Evolutionary conservation across 768 basidiomycete species (phyloP), one percentile per base, ranked within the genome.

Genomic region (Boletus rufocinnamomeus): DNA sequence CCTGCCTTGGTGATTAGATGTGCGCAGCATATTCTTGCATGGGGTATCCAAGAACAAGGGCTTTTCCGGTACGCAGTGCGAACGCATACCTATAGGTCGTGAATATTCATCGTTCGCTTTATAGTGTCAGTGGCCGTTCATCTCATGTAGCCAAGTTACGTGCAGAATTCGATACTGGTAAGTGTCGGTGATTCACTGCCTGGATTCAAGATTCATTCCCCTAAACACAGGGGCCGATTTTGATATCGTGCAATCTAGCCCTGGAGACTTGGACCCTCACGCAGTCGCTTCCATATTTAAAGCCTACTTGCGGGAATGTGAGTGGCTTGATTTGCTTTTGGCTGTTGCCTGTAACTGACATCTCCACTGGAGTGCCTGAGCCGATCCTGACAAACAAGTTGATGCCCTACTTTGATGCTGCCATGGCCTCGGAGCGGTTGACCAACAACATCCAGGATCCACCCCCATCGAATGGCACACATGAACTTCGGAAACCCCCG

Each of bases 271-370:
- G 37, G 95, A 98, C 69, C 95, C 95, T 48, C 94, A 98, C 72
- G 92, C 93, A 1, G 95, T 98, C 8, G 87, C 95, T 21, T 91
- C 92, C 27, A 77, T 96, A 32, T 97, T 96, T 77, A 97, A 96
- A 73, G 88, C 92, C 1, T 98, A 86, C 71, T 78, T 98, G 44
- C 88, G 95, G 56, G 94, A 97, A 82, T 77, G 95, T 96, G 75
- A 78, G 95, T 81, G 46, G 10, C 48, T 50, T 54, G 32, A 16
- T 59, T 35, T 23, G 17, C 49, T 44, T 56, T 56, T 5, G 19
- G 49, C n/a, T 50, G 8, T n/a, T 41, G 34, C 43, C 16, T 50
- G 46, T 52, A 37, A 47, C 35, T 62, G 45, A 63, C 54, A 55
- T 52, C 27, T 54, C n/a, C 44, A 25, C 57, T 57, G 27, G 64